Evolutionary conservation across 139 green algal genomes (phyloP).

Genomic region (Ulvella scutata): DNA sequence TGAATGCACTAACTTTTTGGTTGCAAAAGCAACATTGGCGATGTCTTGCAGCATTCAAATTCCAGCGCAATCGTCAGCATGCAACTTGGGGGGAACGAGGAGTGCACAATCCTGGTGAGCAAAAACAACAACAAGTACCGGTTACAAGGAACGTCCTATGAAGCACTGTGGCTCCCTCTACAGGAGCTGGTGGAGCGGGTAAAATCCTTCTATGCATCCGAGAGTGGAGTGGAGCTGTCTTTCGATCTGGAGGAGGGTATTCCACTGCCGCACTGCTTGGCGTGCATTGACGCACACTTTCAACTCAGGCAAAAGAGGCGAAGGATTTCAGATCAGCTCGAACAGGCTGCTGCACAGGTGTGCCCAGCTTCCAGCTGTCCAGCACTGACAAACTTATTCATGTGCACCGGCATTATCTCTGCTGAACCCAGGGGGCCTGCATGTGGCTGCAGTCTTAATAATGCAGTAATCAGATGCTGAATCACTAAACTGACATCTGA

Average conservation of each 20-base stretch:
- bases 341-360: neutral
- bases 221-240: neutral
- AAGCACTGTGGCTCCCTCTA: neutral
- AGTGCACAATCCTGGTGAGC: neutral
- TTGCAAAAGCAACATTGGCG: too few relatives aligned
- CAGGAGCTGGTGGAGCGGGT: neutral
- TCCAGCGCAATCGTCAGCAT: neutral
- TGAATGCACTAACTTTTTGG: too few relatives aligned
- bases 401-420: neutral
- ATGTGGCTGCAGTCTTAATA: neutral
- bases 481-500: neutral
- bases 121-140: constrained; percentile 3
- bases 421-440: too few relatives aligned
- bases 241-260: neutral
- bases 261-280: neutral
- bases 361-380: neutral
- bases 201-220: neutral
- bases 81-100: neutral
- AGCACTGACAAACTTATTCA: neutral
- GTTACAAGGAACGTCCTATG: neutral
- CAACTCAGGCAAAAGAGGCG: neutral
- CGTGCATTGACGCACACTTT: neutral
- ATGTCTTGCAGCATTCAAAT: neutral
- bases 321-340: neutral
- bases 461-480: neutral